Percentiles rank a stretch among this genome's conserved stretches.
phyloP scores from a whole-genome alignment of 78 protist species.

The Dictyostelium firmibasis region DNA sequence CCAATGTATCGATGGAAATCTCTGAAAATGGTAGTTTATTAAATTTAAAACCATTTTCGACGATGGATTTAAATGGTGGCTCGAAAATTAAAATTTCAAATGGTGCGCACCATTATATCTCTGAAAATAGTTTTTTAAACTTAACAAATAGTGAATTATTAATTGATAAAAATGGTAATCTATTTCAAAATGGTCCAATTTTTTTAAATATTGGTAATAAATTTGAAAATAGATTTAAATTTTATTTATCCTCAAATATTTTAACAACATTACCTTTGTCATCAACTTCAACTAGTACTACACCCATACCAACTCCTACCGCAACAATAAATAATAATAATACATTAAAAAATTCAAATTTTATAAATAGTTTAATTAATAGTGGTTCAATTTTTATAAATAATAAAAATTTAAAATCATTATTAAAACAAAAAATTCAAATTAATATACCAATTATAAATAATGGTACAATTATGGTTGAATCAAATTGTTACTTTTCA shows the following conservation, averaged over 20 bases:
- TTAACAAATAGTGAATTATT: neutral
- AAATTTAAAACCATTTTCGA: neutral
- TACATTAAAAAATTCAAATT: neutral
- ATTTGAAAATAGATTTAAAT: neutral
- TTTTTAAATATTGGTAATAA: neutral
- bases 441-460: neutral
- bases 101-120: neutral
- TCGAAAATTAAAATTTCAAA: neutral
- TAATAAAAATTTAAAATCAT: no score
- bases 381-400: neutral
- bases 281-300: neutral
- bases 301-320: no score
- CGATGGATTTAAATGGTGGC: neutral
- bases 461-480: neutral
- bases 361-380: neutral
- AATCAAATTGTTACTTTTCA: neutral
- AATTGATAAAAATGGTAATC: neutral
- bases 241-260: neutral
- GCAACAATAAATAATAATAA: no score
- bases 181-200: neutral
- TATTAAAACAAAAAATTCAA: neutral
- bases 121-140: neutral
- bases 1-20: neutral
- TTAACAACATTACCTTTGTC: neutral
- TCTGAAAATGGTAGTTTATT: neutral